Percentiles rank a stretch among this genome's conserved stretches.
These are phyloP conservation scores for Talaromyces trachyspermus DNA, from an alignment of 495 filamentous ascomycete genomes.

Conservation along the genomic window DNA sequence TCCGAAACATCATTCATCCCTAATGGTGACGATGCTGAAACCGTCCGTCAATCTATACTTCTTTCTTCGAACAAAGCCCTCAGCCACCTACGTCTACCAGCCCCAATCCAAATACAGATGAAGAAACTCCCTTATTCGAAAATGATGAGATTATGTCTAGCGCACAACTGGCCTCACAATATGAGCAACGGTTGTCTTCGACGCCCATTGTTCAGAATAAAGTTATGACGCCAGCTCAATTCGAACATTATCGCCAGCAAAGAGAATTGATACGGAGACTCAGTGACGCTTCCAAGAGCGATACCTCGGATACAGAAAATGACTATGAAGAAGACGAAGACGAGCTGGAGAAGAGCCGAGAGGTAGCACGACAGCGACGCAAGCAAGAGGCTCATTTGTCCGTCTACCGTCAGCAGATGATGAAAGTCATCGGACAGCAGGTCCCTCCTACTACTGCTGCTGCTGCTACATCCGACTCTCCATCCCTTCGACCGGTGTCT, in stretches of 20 bases:
- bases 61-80: conserved; percentile 31
- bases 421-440: conserved; percentile 83
- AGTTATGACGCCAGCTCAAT: conserved; percentile 84
- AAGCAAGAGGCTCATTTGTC: conserved; percentile 89
- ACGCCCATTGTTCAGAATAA: conserved; percentile 49
- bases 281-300: conserved; percentile 40
- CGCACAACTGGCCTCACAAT: conserved; percentile 46
- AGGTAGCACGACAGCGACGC: conserved; percentile 65
- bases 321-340: conserved; percentile 71
- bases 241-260: conserved; percentile 74
- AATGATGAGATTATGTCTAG: conserved; percentile 29
- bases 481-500: conserved; percentile 30
- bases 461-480: conserved; percentile 10
- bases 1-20: conserved; percentile 16
- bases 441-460: conserved; percentile 21
- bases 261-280: conserved; percentile 58
- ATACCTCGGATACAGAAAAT: conserved; percentile 39
- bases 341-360: conserved; percentile 65
- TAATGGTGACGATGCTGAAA: conserved; percentile 60
- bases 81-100: conserved; percentile 18
- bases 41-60: conserved; percentile 52
- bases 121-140: conserved; percentile 44
- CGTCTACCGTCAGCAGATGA: conserved; percentile 92
- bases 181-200: conserved; percentile 34
- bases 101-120: conserved; percentile 19